Conservation (phyloP, 1,284 basidiomycete genomes). For the Irpex rosettiformis region DNA sequence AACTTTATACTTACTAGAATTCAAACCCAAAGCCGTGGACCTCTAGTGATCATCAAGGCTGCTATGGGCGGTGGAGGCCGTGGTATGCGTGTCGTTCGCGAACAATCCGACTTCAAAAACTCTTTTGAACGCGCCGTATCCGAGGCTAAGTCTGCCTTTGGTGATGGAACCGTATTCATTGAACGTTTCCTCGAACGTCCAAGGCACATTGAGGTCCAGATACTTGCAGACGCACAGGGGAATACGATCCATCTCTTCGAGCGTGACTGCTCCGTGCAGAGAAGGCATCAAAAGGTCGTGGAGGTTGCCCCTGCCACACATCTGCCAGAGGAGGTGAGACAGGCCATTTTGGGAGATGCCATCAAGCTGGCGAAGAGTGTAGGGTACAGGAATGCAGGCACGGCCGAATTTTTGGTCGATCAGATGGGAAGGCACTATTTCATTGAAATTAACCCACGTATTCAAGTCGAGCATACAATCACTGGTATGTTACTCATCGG, state of each 20-base stretch:
- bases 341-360: constrained; percentile 87
- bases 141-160: constrained; percentile 96
- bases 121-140: constrained; percentile 92
- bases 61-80: constrained; percentile 99
- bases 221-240: constrained; percentile 87
- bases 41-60: constrained; percentile 90
- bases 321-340: constrained; percentile 87
- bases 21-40: constrained; percentile 13
- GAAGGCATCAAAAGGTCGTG: constrained; percentile 98
- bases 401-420: constrained; percentile 96
- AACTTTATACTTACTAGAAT: constrained; percentile 8
- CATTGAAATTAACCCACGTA: constrained; percentile 98
- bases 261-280: constrained; percentile 97
- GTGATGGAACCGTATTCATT: constrained; percentile 98
- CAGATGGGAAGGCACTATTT: constrained; percentile 96
- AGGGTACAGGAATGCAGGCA: constrained; percentile 94
- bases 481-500: constrained; percentile 59
- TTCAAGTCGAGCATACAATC: constrained; percentile 98
- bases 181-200: constrained; percentile 97
- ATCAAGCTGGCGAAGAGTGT: constrained; percentile 93
- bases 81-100: constrained; percentile 97
- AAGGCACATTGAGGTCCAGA: constrained; percentile 96
- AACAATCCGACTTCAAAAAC: constrained; percentile 87
- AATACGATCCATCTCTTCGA: constrained; percentile 98
- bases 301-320: constrained; percentile 98